Conservation (phyloP, 2,329 filamentous ascomycete species). For the Alternaria ethzedia region DNA sequence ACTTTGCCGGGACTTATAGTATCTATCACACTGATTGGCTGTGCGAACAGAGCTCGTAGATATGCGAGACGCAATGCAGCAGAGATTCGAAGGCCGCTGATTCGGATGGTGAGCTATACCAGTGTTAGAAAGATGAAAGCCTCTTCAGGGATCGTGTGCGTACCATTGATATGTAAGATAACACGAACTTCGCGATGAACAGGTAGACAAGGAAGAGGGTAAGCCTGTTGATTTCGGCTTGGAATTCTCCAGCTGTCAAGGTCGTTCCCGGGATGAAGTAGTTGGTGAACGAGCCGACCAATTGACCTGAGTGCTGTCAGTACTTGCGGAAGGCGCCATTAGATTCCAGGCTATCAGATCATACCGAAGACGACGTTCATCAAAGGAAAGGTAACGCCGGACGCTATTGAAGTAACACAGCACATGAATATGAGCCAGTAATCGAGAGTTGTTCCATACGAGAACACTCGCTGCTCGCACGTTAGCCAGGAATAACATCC, state of each 20-base stretch:
- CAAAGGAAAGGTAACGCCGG: slow-evolving; percentile 54
- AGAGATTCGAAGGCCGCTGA: slow-evolving; percentile 59
- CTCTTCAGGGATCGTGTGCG: neutral
- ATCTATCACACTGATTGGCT: slow-evolving; percentile 57
- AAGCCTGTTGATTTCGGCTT: slow-evolving; percentile 53
- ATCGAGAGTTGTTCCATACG: slow-evolving; percentile 43
- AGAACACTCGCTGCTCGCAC: slow-evolving; percentile 39
- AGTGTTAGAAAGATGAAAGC: neutral
- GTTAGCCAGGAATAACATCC: neutral
- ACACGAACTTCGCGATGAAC: slow-evolving; percentile 45
- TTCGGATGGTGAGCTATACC: slow-evolving; percentile 55
- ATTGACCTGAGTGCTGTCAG: slow-evolving; percentile 32
- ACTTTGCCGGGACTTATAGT: slow-evolving; percentile 58
- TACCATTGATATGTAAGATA: slow-evolving; percentile 46
- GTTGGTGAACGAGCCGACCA: slow-evolving; percentile 62
- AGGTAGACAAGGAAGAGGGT: slow-evolving; percentile 42
- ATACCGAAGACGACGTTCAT: slow-evolving; percentile 67
- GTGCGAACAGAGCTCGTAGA: slow-evolving; percentile 56
- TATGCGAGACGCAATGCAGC: slow-evolving; percentile 59
- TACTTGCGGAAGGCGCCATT: neutral
- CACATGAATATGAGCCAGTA: slow-evolving; percentile 34
- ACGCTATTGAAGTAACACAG: slow-evolving; percentile 40
- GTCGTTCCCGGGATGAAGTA: slow-evolving; percentile 58
- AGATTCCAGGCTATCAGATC: neutral
- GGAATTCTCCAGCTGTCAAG: slow-evolving; percentile 57